These are phyloP conservation scores for Ilex aquifolium DNA, from an alignment of 257 asterid genomes.

Conservation along the genomic window DNA sequence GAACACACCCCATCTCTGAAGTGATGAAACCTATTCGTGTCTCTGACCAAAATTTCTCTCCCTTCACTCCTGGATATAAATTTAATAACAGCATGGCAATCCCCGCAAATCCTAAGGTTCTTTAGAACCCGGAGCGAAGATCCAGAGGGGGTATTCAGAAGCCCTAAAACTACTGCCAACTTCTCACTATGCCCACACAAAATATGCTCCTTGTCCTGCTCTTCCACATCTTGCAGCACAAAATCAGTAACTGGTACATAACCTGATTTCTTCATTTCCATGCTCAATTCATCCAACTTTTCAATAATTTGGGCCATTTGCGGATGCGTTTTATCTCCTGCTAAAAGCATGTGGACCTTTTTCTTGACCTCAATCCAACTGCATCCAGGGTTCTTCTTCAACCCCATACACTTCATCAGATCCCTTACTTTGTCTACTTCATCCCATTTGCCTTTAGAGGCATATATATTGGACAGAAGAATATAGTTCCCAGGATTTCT, in stretches of 20 bases:
- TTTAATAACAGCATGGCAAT: neutral
- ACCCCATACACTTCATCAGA: neutral
- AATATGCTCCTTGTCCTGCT: slow-evolving; percentile 1
- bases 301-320: slow-evolving; percentile 1
- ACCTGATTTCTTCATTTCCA: slow-evolving; percentile 1
- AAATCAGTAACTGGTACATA: neutral
- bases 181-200: slow-evolving; percentile 2
- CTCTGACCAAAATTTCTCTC: slow-evolving; percentile 1
- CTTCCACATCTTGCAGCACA: slow-evolving; percentile 2
- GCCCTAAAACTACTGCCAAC: slow-evolving; percentile 4
- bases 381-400: slow-evolving; percentile 2
- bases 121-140: neutral
- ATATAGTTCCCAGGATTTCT: slow-evolving; percentile 1
- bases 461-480: slow-evolving; percentile 1
- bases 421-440: neutral
- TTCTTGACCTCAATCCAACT: slow-evolving; percentile 3
- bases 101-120: neutral
- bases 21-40: neutral
- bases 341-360: neutral
- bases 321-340: neutral
- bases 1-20: slow-evolving; percentile 1
- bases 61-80: neutral
- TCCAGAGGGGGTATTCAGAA: neutral
- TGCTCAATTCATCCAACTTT: neutral
- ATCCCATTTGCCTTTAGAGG: slow-evolving; percentile 1